phyloP scores from a whole-genome alignment of 2,329 filamentous ascomycete species.

The Aureobasidium sp. region DNA sequence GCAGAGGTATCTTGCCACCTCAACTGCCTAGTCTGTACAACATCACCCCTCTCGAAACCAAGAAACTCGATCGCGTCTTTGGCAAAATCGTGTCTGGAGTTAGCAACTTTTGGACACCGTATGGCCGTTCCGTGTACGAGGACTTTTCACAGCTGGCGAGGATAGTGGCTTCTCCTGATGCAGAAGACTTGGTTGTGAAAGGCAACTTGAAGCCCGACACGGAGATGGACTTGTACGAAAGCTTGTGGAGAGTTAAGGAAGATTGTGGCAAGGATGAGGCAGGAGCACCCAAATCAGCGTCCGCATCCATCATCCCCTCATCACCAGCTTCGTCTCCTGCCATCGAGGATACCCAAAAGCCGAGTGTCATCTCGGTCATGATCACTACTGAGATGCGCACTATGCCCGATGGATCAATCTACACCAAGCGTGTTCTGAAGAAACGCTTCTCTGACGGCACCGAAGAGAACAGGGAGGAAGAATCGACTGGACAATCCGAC shows the following conservation, averaged over 20 bases:
- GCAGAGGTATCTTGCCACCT: constrained; percentile 27
- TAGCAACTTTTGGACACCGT: constrained; percentile 10
- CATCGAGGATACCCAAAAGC: not conserved
- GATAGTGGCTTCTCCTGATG: constrained; percentile 16
- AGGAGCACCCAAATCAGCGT: constrained; percentile 12
- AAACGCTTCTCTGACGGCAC: constrained; percentile 51
- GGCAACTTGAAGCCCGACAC: constrained; percentile 21
- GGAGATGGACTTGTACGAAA: constrained; percentile 47
- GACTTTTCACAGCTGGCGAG: constrained; percentile 16
- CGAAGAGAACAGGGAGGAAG: constrained; percentile 49
- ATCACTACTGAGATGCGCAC: constrained; percentile 49
- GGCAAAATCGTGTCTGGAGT: constrained; percentile 12
- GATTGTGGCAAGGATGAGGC: not conserved
- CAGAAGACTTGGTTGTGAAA: constrained; percentile 10
- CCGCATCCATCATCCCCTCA: not conserved
- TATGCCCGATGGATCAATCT: constrained; percentile 48
- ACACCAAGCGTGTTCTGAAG: constrained; percentile 49
- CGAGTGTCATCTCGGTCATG: constrained; percentile 43
- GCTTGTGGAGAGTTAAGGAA: constrained; percentile 27
- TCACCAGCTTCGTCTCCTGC: not conserved
- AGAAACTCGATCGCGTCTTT: constrained; percentile 13
- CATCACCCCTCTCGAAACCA: constrained; percentile 7
- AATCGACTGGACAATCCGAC: constrained; percentile 32
- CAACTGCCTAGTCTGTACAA: constrained; percentile 20
- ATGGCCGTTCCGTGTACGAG: constrained; percentile 7